phyloP scores from a whole-genome alignment of 495 filamentous ascomycete species.

The Alectoria sarmentosa region DNA sequence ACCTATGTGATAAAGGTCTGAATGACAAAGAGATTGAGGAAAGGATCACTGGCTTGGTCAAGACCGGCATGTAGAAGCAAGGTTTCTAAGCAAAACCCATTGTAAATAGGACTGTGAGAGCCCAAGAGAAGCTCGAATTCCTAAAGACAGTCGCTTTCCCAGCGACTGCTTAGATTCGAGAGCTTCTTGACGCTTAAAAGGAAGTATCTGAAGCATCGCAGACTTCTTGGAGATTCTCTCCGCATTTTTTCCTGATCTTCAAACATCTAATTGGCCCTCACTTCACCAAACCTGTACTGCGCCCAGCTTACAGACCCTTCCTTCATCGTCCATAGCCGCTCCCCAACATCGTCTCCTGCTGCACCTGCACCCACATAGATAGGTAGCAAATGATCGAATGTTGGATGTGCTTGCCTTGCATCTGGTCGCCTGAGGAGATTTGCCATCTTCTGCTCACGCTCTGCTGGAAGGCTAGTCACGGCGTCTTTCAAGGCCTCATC shows the following conservation, averaged over 20 bases:
- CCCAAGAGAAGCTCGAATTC: not conserved
- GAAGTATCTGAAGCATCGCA: not conserved
- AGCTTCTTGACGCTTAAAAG: not conserved
- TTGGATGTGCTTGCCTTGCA: slow-evolving; percentile 71
- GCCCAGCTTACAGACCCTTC: slow-evolving; percentile 69
- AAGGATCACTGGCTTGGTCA: slow-evolving; percentile 69
- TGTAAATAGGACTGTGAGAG: not conserved
- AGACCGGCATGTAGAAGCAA: no score
- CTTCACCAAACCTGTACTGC: slow-evolving; percentile 65
- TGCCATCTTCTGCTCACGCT: slow-evolving; percentile 54
- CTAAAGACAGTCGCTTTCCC: not conserved
- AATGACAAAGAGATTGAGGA: slow-evolving; percentile 91
- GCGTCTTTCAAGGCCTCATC: slow-evolving; percentile 73
- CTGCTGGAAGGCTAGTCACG: slow-evolving; percentile 43
- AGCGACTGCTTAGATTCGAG: not conserved
- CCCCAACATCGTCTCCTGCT: slow-evolving; percentile 54
- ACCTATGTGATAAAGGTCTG: slow-evolving; percentile 51
- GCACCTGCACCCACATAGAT: slow-evolving; percentile 69
- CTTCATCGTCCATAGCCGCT: slow-evolving; percentile 55
- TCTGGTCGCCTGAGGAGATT: slow-evolving; percentile 54
- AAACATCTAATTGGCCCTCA: slow-evolving; percentile 29
- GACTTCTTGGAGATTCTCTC: no score
- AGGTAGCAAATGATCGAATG: slow-evolving; percentile 74
- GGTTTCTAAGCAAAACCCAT: no score
- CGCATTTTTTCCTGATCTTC: not conserved